Percentiles rank a stretch among this genome's conserved stretches.
These are phyloP conservation scores for Psilocybe subaeruginosa DNA, from an alignment of 768 basidiomycete genomes.

Conservation along the genomic window DNA sequence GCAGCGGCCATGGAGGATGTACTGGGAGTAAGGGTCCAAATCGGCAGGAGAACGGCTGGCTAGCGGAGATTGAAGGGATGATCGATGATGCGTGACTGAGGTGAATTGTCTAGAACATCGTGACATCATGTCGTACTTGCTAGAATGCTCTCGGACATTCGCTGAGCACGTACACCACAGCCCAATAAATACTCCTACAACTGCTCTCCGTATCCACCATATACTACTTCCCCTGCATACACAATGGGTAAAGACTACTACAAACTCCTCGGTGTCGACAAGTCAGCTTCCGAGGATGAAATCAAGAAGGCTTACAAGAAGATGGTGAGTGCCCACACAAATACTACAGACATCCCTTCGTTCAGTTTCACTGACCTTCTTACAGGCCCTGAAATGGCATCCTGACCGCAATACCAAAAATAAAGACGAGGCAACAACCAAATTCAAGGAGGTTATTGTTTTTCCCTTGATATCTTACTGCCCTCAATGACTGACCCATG, in stretches of 20 bases:
- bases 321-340: conserved; percentile 53
- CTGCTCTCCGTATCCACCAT: conserved; percentile 8
- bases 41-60: neutral
- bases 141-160: conserved; percentile 29
- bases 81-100: neutral
- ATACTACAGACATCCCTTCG: neutral
- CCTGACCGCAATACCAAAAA: conserved; percentile 84
- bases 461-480: conserved; percentile 4
- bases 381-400: conserved; percentile 88
- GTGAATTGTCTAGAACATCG: conserved; percentile 16
- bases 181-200: conserved; percentile 18
- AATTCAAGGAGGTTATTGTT: conserved; percentile 84
- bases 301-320: conserved; percentile 97
- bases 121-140: conserved; percentile 33
- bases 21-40: neutral
- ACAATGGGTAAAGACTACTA: conserved; percentile 90
- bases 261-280: conserved; percentile 74
- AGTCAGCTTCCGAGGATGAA: conserved; percentile 77
- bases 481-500: no score
- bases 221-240: neutral
- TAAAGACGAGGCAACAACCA: conserved; percentile 82
- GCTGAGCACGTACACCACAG: neutral
- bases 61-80: conserved; percentile 4
- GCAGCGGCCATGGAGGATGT: conserved; percentile 6
- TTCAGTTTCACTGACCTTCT: conserved; percentile 7